A percentile compares a stretch with the other conserved stretches of the same genome.
Evolutionary conservation across 805 yeast species (phyloP).

Genomic region (Ogataea salicorniae): DNA sequence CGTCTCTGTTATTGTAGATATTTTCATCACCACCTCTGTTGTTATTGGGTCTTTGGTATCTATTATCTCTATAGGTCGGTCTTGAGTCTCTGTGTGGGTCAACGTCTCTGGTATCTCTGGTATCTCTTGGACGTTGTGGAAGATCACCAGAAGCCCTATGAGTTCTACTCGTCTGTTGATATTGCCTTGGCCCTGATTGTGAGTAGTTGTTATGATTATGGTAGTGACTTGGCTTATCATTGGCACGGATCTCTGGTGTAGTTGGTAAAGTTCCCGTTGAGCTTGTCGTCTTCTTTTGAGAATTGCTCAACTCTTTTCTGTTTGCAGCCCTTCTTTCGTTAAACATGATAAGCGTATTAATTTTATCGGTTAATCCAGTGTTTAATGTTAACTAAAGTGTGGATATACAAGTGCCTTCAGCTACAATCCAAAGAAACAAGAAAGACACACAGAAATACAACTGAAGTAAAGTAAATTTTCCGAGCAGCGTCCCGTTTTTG

Average conservation of each 20-base stretch:
- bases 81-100: background rate
- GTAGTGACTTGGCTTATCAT: no score
- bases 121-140: background rate
- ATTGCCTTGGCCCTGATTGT: no score
- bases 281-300: background rate
- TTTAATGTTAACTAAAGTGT: no score
- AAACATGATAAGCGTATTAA: background rate
- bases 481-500: no score
- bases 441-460: no score
- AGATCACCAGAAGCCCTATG: background rate
- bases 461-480: no score
- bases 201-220: no score
- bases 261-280: no score
- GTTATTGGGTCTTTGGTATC: slow-evolving; percentile 2
- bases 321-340: slow-evolving; percentile 25
- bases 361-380: slow-evolving; percentile 3
- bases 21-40: slow-evolving; percentile 2
- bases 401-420: no score
- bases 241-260: no score
- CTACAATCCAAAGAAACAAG: no score
- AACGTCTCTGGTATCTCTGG: background rate
- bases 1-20: slow-evolving; percentile 8
- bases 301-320: slow-evolving; percentile 8
- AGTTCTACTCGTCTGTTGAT: background rate
- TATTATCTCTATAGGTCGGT: background rate